Base-by-base conservation (phyloP, 768 basidiomycete genomes). In the Leccinellum luteum region DNA sequence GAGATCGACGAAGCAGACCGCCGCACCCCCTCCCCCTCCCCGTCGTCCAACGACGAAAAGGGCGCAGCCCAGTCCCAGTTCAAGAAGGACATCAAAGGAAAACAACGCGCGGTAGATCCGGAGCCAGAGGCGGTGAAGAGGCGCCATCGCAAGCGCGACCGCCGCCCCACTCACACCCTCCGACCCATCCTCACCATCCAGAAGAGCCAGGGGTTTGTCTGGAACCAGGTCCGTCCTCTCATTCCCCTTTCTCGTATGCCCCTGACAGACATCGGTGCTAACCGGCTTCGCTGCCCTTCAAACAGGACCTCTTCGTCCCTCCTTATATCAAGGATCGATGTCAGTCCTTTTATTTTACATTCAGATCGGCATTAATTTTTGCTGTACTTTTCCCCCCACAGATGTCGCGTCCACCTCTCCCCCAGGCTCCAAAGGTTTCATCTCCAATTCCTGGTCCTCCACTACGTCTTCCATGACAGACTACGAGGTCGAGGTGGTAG, bases 271-370 rank as follows among this genome's bases (percentile, higher is more conserved):
- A 2, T 35, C 8, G 27, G 45, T 19, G 23, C 60, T 63, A 50
- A 59, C 51, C 34, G 14, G 6, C 0, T 10, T 19, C n/a, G 7
- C n/a, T 25, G 8, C 38, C 28, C 48, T 54, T 15, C 23, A n/a
- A 34, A 48, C 52, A 92, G 90, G 91, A 93, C 62, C 79, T 93
- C 19, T 93, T 93, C 63, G 85, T 93, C 15, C 91, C 91, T 19
- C 88, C 91, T 5, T 93, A 92, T 65, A 90, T 91, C 76, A 92
- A 93, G 73, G 91, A 93, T 69, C 77, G 91, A 82, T 93, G 91
- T 92, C 71, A 73, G 90, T 84, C 43, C 57, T 53, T 64, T 68
- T 60, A 5, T 7, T 28, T 28, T 28, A 45, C 58, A 21, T 61
- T 59, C 52, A 54, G 48, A 32, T 64, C 19, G 34, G 48, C n/a